Percentiles rank a stretch among this genome's conserved stretches.
Evolutionary conservation across 768 basidiomycete genomes (phyloP).

Genomic region (Kwoniella bestiolae): DNA sequence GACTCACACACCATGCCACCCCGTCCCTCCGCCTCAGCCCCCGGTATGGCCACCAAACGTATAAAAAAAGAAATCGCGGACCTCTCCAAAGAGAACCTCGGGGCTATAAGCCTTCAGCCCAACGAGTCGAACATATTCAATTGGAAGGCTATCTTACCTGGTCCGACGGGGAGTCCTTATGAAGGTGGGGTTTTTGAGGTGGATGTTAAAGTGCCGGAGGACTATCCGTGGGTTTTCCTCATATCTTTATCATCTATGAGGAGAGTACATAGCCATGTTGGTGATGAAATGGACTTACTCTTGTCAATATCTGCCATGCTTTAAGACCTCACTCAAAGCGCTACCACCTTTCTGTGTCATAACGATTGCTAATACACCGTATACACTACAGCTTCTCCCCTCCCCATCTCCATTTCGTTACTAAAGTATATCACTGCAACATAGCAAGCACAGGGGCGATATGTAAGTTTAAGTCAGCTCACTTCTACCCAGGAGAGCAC

Average conservation of each 20-base stretch:
- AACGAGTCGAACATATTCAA: slow-evolving; percentile 53
- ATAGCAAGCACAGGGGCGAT: slow-evolving; percentile 49
- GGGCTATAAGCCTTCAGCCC: slow-evolving; percentile 47
- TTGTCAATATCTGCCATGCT: too few relatives aligned
- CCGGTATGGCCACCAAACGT: slow-evolving; percentile 43
- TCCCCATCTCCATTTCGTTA: slow-evolving; percentile 50
- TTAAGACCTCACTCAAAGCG: too few relatives aligned
- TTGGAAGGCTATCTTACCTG: slow-evolving; percentile 52
- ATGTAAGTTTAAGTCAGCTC: slow-evolving; percentile 39
- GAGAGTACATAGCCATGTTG: too few relatives aligned
- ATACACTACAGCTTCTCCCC: slow-evolving; percentile 47
- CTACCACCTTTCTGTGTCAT: background rate
- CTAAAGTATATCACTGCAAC: slow-evolving; percentile 57
- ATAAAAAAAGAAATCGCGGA: slow-evolving; percentile 57
- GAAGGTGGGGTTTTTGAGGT: slow-evolving; percentile 56
- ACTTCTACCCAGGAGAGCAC: background rate
- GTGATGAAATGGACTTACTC: too few relatives aligned
- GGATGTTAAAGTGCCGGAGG: slow-evolving; percentile 49
- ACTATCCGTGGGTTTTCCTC: slow-evolving; percentile 54
- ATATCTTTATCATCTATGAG: too few relatives aligned
- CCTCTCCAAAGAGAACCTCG: slow-evolving; percentile 51
- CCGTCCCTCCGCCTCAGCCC: slow-evolving; percentile 2
- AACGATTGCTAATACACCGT: background rate
- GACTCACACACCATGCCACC: slow-evolving; percentile 9
- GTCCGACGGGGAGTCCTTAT: slow-evolving; percentile 53